Conservation (phyloP, 306 rosid genomes). For the Fragaria ananassa region DNA sequence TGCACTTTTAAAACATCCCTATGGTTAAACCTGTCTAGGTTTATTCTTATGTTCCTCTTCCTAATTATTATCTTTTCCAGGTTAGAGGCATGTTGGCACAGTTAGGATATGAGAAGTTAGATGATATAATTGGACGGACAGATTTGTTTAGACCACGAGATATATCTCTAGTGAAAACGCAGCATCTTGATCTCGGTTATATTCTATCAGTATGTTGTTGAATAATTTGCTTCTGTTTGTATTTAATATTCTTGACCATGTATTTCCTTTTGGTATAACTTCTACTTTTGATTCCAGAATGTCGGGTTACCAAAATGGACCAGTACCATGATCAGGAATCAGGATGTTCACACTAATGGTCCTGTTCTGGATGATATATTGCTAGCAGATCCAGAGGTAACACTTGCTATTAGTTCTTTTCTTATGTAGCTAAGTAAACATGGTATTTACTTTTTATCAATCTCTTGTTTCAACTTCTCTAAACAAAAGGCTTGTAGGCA, state of each 20-base stretch:
- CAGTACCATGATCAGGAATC: conserved; percentile 82
- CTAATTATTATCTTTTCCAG: conserved; percentile 37
- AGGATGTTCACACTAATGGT: conserved; percentile 88
- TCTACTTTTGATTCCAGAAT: conserved; percentile 46
- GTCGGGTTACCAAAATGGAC: conserved; percentile 85
- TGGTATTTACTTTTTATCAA: neutral
- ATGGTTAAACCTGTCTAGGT: neutral
- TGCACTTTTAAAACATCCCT: neutral
- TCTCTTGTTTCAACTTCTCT: neutral
- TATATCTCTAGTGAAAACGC: conserved; percentile 87
- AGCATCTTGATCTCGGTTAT: conserved; percentile 77
- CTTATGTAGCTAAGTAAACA: conserved; percentile 6
- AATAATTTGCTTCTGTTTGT: conserved; percentile 15
- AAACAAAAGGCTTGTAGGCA: neutral
- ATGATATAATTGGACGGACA: conserved; percentile 85
- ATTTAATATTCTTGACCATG: neutral
- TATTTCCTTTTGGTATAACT: conserved; percentile 17
- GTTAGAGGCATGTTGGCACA: conserved; percentile 95
- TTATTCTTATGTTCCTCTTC: neutral
- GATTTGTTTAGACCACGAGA: conserved; percentile 78
- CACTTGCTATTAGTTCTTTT: conserved; percentile 9
- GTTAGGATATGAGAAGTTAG: conserved; percentile 90
- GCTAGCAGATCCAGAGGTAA: conserved; percentile 89
- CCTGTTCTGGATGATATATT: conserved; percentile 83
- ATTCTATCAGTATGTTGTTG: conserved; percentile 64